Conservation (phyloP, 2,329 filamentous ascomycete species). For the Ciborinia camelliae region DNA sequence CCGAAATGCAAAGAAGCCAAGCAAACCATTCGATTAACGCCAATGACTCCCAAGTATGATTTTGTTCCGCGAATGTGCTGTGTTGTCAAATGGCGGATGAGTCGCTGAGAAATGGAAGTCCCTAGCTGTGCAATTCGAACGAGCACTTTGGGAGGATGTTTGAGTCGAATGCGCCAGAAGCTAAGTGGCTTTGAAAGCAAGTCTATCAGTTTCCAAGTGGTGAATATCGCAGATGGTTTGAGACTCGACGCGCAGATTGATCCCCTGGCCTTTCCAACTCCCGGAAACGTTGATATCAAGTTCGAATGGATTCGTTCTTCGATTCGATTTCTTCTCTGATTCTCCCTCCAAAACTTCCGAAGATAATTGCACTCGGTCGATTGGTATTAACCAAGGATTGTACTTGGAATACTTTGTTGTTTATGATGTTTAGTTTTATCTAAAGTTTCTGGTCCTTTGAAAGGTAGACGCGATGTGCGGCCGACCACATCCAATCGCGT, state of each 20-base stretch:
- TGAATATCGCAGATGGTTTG: constrained; percentile 4
- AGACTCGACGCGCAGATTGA: constrained; percentile 5
- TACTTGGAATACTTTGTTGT: not conserved
- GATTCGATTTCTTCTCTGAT: not conserved
- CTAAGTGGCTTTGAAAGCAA: not conserved
- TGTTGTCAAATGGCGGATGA: not conserved
- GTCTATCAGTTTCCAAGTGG: not conserved
- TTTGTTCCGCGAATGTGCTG: not conserved
- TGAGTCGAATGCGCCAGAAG: not conserved
- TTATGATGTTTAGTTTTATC: constrained; percentile 5
- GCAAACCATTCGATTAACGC: not conserved
- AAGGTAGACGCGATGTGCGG: constrained; percentile 9
- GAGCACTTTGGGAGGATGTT: not conserved
- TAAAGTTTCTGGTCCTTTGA: constrained; percentile 5
- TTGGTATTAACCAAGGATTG: not conserved
- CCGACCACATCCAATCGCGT: constrained; percentile 5
- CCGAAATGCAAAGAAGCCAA: not conserved
- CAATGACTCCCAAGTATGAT: not conserved
- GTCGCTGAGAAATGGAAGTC: not conserved
- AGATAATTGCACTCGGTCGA: not conserved
- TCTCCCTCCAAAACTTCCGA: not conserved
- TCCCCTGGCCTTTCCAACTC: not conserved
- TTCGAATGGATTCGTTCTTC: not conserved
- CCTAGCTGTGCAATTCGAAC: not conserved
- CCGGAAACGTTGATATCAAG: not conserved